These are phyloP conservation scores for Angomonas desouzai DNA, from an alignment of 208 protist genomes.

Conservation along the genomic window DNA sequence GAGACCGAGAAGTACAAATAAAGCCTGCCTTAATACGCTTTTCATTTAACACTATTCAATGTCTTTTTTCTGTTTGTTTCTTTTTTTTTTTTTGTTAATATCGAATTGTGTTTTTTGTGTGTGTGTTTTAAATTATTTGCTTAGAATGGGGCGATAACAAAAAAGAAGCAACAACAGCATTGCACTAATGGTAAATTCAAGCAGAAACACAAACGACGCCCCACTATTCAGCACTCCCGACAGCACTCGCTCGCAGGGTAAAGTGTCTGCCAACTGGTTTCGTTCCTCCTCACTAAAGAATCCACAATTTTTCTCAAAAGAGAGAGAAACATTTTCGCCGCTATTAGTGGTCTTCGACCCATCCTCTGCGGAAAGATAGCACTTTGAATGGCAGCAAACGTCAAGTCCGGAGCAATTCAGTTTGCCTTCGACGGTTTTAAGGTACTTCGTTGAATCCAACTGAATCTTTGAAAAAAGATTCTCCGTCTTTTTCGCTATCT, in stretches of 20 bases:
- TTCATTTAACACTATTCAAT: background rate
- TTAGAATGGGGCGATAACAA: background rate
- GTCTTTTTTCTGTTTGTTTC: background rate
- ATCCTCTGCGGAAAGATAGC: background rate
- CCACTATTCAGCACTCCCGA: constrained; percentile 2
- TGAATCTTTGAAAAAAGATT: background rate
- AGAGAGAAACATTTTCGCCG: background rate
- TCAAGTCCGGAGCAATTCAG: background rate
- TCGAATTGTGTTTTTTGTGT: too few species aligned
- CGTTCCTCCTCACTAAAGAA: background rate
- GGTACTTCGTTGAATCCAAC: background rate
- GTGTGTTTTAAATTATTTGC: background rate
- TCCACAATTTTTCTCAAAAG: background rate
- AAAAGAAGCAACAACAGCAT: constrained; percentile 6
- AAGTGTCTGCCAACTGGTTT: background rate
- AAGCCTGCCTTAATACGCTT: too few species aligned
- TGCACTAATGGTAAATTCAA: background rate
- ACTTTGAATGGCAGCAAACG: background rate
- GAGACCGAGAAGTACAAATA: too few species aligned
- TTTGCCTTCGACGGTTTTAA: background rate
- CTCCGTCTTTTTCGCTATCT: background rate
- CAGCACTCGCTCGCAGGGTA: background rate
- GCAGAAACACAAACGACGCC: background rate
- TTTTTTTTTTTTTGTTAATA: background rate
- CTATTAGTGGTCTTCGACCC: background rate